Base-by-base conservation (phyloP, 2,329 filamentous ascomycete species). In the Ceratocystiopsis sp. region DNA sequence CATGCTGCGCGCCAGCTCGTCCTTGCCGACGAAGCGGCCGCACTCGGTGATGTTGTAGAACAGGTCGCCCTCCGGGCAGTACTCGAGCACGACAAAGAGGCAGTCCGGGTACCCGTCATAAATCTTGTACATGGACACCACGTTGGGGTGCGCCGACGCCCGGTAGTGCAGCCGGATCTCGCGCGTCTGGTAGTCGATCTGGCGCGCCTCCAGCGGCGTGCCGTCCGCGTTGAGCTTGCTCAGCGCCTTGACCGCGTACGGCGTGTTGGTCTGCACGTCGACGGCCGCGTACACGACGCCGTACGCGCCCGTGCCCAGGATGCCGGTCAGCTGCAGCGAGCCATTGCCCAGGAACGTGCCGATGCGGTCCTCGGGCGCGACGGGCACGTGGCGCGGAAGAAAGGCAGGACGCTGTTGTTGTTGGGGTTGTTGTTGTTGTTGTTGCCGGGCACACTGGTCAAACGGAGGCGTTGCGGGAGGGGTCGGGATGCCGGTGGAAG, bases 1-100 rank as follows among this genome's bases (percentile, higher is more conserved):
- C 45, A 86, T 80, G 52, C 75, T 75, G 66, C 80, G 85, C 69
- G 82, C 83, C 59, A 94, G 73, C 55, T 76, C 73, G 66, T 96
- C 89, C 66, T 94, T 87, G 63, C 84, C 84, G 54, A 94, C 79
- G 61, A 93, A 98, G 60, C 84, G 84, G 58, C 86, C 84, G 56
- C 83, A 77, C 63, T 96, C 89, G 48, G 91, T 96, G 64, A 98
- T 98, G 66, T 93, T 95, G 60, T 83, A 81, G 65, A 98, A 98
- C 50, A 98, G 66, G 60, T 98, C 91, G 57, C 91, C 91, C 61
- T 96, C 91, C 8, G 86, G 85, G 66, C 89, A 96, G 62, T 87
- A 96, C 62, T 98, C 91, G 59, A 98, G 73, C 51, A 98, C 82
- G 54, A 96, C 89, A 63, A 85, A 96, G 50, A 87, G 93, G 71